Base-by-base conservation (phyloP, 2,329 filamentous ascomycete species). In the Fusarium coicis region DNA sequence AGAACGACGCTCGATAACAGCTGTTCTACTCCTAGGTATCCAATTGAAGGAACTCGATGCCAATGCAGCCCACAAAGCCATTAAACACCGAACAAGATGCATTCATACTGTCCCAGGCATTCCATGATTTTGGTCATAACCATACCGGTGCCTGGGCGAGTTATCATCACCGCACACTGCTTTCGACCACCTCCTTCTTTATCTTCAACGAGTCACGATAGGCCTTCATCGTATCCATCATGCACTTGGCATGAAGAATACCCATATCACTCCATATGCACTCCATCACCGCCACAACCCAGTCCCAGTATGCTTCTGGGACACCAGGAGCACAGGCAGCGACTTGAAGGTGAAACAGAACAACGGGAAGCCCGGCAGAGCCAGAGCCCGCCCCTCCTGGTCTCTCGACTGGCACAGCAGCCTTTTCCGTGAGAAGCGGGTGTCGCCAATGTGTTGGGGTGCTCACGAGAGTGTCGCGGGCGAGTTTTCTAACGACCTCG, bases 401-500 rank as follows among this genome's bases (percentile, higher is more conserved):
- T 43, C 82, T 80, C 57, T 82, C 81, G 18, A 85, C 79, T 37
- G 75, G 78, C 55, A 78, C 73, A 5, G 78, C 79, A 40, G 80
- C 80, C 56, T 81, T 82, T 37, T 84, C 78, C 21, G 78, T 76
- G 8, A 88, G 79, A 6, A 80, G 75, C 10, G 87, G 87, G 58
- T 89, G 87, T 28, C 85, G 84, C 85, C 87, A 89, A 68, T 87
- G 85, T 14, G 84, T 84, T 10, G 87, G 85, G 7, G 83, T 81
- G 63, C 86, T 87, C 34, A 83, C 79, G 1, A 88, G 80, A 5
- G 80, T 83, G 44, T 87, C 86, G 37, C 83, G 81, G 4, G 85
- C 84, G 26, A 86, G 75, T 19, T 78, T 79, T 37, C 76, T 76
- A 28, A 87, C 81, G 6, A 76, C 79, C 26, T 76, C 71, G 23